Base-by-base conservation (phyloP, 768 basidiomycete species). In the Pholiota conissans region DNA sequence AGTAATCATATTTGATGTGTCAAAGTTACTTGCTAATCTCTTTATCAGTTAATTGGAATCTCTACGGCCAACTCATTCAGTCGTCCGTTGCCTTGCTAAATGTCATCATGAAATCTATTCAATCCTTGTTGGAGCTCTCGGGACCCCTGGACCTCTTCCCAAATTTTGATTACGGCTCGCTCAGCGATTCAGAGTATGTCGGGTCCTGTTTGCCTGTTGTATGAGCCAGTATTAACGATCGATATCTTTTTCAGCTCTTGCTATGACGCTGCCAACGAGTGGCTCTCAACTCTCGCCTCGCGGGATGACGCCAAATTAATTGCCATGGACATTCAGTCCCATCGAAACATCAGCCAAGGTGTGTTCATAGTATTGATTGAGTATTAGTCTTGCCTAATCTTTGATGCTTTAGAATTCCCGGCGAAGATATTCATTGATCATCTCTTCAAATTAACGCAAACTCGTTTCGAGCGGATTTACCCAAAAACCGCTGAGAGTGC, bases 11-110 rank as follows among this genome's bases (percentile, higher is more conserved):
- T 39, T 49, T 20, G 16, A 52, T 8, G 4, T 29, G 16, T 32
- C n/a, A n/a, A n/a, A n/a, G 40, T 52, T 18, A 30, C 55, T 35
- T 54, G 51, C 13, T 61, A 60, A 40, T 56, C 39, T 20, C n/a
- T 30, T 42, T 16, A 16, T 5, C 50, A 89, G 86, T 84, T 62
- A 73, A 85, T 58, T 89, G 87, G 86, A 67, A 65, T 32, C 69
- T 85, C 24, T 84, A 82, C 57, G 74, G 71, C 29, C 73, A 74
- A 51, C 59, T 84, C 8, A 61, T 86, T 0, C 74, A 80, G 56
- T 69, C 69, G 10, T 71, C 73, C 5, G 62, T 80, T 14, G 63
- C 57, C 0, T 61, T 84, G 10, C 65, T 86, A 32, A 81, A 80
- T 58, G 68, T 61, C 24, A 70, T 80, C 8, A 69, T 60, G 67